Conservation (phyloP, 768 basidiomycete genomes). For the Lentinula lateritia region DNA sequence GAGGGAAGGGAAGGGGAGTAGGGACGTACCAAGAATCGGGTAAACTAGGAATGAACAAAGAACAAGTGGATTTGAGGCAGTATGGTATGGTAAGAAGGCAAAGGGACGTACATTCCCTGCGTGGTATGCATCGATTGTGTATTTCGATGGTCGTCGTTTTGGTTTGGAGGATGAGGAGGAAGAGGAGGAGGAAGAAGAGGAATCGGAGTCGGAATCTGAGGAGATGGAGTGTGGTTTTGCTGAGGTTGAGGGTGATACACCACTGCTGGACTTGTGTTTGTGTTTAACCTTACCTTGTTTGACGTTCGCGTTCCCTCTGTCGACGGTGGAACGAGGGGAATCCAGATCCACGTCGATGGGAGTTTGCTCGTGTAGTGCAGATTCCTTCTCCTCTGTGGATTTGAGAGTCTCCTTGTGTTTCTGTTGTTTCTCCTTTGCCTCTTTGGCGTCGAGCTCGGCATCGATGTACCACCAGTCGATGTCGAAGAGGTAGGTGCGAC, state of each 20-base stretch:
- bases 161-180: constrained; percentile 2
- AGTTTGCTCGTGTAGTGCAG: too few relatives aligned
- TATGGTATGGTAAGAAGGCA: too few relatives aligned
- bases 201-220: not conserved
- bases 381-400: too few relatives aligned
- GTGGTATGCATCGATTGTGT: constrained; percentile 83
- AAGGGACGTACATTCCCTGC: constrained; percentile 64
- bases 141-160: constrained; percentile 25
- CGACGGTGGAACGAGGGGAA: too few relatives aligned
- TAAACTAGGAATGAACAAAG: constrained; percentile 50
- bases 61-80: too few relatives aligned
- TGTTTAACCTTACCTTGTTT: not conserved
- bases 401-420: too few relatives aligned
- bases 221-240: too few relatives aligned
- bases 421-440: not conserved
- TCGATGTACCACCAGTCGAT: constrained; percentile 70
- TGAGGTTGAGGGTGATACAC: too few relatives aligned
- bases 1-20: not conserved
- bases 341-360: too few relatives aligned
- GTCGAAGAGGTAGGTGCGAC: constrained; percentile 77
- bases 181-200: constrained; percentile 16
- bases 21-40: constrained; percentile 72
- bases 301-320: not conserved
- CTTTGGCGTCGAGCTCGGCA: not conserved
- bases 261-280: too few relatives aligned